Base-by-base conservation (phyloP, 2,329 filamentous ascomycete species). In the Aspergillus tamarii region DNA sequence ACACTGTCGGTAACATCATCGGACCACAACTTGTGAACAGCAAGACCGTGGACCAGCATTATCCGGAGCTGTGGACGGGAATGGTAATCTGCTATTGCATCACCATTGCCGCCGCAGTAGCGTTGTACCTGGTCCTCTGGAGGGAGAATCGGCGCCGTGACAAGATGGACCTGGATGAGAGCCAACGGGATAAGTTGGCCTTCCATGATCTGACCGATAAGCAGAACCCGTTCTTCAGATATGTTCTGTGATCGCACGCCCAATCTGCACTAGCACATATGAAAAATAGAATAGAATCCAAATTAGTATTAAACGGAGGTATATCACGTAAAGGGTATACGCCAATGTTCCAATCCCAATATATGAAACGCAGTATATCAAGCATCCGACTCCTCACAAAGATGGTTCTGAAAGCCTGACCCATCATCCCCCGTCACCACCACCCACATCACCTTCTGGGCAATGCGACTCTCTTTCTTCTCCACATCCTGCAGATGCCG, bases 1-100 rank as follows among this genome's bases (percentile, higher is more conserved):
- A 93, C 72, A 91, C 89, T 61, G 87, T 93, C 8, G 87, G 90
- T 1, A 93, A 93, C 69, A 93, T 93, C 57, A 87, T 93, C 28
- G 90, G 90, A 0, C 91, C 91, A 4, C 89, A 91, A 76, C 80
- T 93, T 45, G 85, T 93, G 46, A 86, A 86, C 69, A 88, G 84
- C n/a, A 81, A 90, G 75, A 89, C 87, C 0, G 89, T 89, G 67
- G 77, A 73, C 0, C 73, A 84, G 55, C 91, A 93, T 75, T 93
- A 93, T 71, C 90, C 91, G 0, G 85, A 87, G 68, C 72, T 93
- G 10, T 93, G 90, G 90, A 80, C 85, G 0, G 89, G 89, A 0
- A 73, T 93, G 64, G 91, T 92, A 9, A 85, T 86, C 12, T 87
- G 84, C 69, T 92, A 92, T 71, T 86, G 86, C 57, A 88, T 93